A percentile compares a stretch with the other conserved stretches of the same genome.
phyloP scores from a whole-genome alignment of 1,284 basidiomycete species.

The Apiotrichum sp. region DNA sequence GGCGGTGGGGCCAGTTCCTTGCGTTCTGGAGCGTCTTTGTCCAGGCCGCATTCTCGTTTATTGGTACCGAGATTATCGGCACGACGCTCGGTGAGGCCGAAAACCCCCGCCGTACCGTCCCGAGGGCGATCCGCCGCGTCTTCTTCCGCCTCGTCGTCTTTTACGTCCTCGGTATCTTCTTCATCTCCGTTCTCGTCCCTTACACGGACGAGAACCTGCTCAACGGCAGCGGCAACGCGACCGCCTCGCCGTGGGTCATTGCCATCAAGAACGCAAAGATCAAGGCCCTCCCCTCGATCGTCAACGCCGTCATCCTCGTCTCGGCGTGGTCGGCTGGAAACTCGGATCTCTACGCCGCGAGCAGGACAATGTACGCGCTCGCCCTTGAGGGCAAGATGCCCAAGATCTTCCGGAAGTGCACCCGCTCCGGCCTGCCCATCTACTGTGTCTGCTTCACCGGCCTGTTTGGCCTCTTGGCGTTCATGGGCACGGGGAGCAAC shows the following conservation, averaged over 20 bases:
- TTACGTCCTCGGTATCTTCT: constrained; percentile 50
- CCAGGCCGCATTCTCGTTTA: constrained; percentile 76
- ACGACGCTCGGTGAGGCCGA: constrained; percentile 55
- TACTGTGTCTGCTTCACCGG: constrained; percentile 55
- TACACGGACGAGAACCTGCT: constrained; percentile 61
- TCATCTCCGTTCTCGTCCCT: constrained; percentile 70
- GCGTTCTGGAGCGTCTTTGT: constrained; percentile 63
- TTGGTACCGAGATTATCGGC: constrained; percentile 72
- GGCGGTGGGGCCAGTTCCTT: constrained; percentile 57
- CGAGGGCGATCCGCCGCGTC: constrained; percentile 70
- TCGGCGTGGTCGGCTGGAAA: constrained; percentile 81
- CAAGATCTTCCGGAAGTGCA: constrained; percentile 52
- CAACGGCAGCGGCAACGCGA: constrained; percentile 50
- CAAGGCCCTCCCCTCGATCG: constrained; percentile 54
- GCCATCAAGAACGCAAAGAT: constrained; percentile 71
- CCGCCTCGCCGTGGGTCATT: constrained; percentile 69
- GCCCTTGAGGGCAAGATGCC: constrained; percentile 67
- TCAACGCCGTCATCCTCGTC: constrained; percentile 56
- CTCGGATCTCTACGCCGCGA: constrained; percentile 70
- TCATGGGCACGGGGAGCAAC: constrained; percentile 49
- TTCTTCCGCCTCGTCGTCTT: constrained; percentile 73
- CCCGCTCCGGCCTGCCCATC: constrained; percentile 66
- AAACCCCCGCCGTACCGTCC: constrained; percentile 70
- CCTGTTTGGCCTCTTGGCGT: constrained; percentile 52
- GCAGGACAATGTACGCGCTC: constrained; percentile 75